Evolutionary conservation across 2,329 filamentous ascomycete species (phyloP).

Genomic region (Venturia effusa): DNA sequence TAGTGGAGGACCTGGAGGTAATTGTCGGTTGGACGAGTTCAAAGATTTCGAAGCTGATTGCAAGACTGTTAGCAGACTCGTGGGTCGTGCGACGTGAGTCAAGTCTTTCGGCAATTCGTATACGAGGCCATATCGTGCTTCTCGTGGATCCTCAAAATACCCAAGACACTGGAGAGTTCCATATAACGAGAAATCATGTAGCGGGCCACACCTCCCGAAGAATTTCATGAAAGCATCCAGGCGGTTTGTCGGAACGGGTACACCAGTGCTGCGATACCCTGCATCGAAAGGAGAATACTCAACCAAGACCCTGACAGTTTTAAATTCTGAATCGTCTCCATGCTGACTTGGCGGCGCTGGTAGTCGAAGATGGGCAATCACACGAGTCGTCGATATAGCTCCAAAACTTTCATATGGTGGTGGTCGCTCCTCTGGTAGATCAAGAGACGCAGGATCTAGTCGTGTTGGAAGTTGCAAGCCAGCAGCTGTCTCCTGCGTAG

Average conservation of each 20-base stretch:
- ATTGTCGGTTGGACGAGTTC: conserved; percentile 28
- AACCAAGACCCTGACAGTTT: conserved; percentile 48
- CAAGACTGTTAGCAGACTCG: conserved; percentile 36
- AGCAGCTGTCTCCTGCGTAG: conserved; percentile 14
- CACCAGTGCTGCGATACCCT: conserved; percentile 35
- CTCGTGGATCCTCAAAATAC: conserved; percentile 66
- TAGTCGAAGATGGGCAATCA: conserved; percentile 31
- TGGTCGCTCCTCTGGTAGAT: conserved; percentile 35
- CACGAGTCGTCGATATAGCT: conserved; percentile 31
- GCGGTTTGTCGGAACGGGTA: conserved; percentile 34
- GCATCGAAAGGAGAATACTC: conserved; percentile 52
- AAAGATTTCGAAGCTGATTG: conserved; percentile 34
- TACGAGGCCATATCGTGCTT: conserved; percentile 58
- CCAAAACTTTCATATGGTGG: conserved; percentile 38
- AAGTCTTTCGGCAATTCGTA: conserved; percentile 55
- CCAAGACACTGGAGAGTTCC: conserved; percentile 47
- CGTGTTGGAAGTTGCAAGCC: conserved; percentile 14
- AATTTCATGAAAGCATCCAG: conserved; percentile 30
- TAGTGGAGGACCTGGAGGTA: conserved; percentile 43
- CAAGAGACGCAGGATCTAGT: conserved; percentile 31
- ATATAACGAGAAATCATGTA: conserved; percentile 23
- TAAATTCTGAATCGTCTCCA: not conserved
- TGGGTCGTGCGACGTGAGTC: conserved; percentile 24
- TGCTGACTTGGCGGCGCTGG: conserved; percentile 3
- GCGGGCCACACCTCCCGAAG: conserved; percentile 17